Conservation (phyloP, 2,329 filamentous ascomycete genomes). For the Neoascochyta sp. region DNA sequence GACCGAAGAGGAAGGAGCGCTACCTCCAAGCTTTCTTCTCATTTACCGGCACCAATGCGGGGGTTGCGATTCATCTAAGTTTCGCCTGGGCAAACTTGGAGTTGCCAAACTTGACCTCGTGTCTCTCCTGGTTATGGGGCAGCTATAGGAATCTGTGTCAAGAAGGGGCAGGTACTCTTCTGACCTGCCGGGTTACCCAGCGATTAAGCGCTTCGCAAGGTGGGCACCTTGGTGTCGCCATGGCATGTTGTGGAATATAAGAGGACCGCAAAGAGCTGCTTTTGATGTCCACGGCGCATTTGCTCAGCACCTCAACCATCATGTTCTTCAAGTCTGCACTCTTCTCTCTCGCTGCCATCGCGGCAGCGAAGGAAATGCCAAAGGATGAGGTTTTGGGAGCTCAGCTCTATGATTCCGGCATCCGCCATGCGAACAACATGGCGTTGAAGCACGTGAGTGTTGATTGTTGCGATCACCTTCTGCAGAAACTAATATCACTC, state of each 20-base stretch:
- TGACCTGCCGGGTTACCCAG: conserved; percentile 30
- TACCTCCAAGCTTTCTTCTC: conserved; percentile 27
- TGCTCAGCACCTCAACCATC: conserved; percentile 10
- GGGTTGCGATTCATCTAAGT: conserved; percentile 19
- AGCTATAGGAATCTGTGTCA: conserved; percentile 13
- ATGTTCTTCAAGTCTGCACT: conserved; percentile 31
- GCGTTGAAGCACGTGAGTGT: conserved; percentile 31
- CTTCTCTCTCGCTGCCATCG: conserved; percentile 34
- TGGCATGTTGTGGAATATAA: too few species aligned
- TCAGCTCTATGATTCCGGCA: conserved; percentile 40
- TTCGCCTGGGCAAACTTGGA: conserved; percentile 9
- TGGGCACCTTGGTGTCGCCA: too few species aligned
- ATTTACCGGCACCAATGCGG: conserved; percentile 31
- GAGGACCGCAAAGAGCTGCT: conserved; percentile 3
- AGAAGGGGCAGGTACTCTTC: conserved; percentile 25
- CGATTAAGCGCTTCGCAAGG: too few species aligned
- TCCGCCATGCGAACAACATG: conserved; percentile 37
- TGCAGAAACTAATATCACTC: conserved; percentile 21
- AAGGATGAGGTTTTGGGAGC: conserved; percentile 35
- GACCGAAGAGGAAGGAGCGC: too few species aligned
- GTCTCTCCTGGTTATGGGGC: conserved; percentile 8
- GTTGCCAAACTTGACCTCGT: conserved; percentile 21
- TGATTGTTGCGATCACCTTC: too few species aligned
- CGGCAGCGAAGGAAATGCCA: conserved; percentile 32
- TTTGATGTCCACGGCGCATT: conserved; percentile 5